Evolutionary conservation across 2,329 filamentous ascomycete species (phyloP).

Genomic region (Sordariomycetes sp.): DNA sequence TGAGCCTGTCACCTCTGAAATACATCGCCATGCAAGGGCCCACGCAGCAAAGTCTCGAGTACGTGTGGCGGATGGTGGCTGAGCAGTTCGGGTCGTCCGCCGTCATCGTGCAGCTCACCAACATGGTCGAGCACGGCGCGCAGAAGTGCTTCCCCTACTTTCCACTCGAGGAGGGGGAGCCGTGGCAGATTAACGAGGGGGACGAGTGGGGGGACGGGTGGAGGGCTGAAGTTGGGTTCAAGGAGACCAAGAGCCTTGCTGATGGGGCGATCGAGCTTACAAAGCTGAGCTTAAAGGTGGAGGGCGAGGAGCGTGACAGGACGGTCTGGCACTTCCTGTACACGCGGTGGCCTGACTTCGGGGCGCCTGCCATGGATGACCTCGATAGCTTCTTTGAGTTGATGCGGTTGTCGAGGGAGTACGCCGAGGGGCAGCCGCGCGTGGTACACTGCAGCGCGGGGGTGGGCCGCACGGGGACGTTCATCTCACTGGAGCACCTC

Average conservation of each 20-base stretch:
- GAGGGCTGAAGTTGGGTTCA: conserved; percentile 57
- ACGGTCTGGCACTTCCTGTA: conserved; percentile 79
- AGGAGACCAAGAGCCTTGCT: conserved; percentile 44
- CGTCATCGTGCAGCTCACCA: conserved; percentile 91
- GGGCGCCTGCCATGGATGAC: conserved; percentile 62
- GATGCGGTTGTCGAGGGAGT: conserved; percentile 53
- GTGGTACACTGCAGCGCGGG: conserved; percentile 85
- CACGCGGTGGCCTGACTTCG: conserved; percentile 82
- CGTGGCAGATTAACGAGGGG: conserved; percentile 48
- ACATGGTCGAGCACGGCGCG: conserved; percentile 64
- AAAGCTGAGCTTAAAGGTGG: conserved; percentile 52
- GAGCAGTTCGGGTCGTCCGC: conserved; percentile 62
- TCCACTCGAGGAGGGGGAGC: conserved; percentile 41
- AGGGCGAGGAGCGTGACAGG: conserved; percentile 38
- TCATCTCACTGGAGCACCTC: conserved; percentile 91
- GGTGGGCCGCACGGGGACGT: conserved; percentile 88
- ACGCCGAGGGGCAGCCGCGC: conserved; percentile 43
- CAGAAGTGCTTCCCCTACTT: conserved; percentile 92
- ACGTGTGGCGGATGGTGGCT: conserved; percentile 94
- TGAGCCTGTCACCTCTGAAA: conserved; percentile 28
- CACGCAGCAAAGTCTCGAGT: conserved; percentile 61
- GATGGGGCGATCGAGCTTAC: conserved; percentile 60
- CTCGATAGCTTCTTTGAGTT: conserved; percentile 58
- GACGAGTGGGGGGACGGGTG: conserved; percentile 58
- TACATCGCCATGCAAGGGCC: conserved; percentile 96